Percentiles rank a stretch among this genome's conserved stretches.
phyloP scores from a whole-genome alignment of 768 basidiomycete genomes.

The Psilocybe azurescens region DNA sequence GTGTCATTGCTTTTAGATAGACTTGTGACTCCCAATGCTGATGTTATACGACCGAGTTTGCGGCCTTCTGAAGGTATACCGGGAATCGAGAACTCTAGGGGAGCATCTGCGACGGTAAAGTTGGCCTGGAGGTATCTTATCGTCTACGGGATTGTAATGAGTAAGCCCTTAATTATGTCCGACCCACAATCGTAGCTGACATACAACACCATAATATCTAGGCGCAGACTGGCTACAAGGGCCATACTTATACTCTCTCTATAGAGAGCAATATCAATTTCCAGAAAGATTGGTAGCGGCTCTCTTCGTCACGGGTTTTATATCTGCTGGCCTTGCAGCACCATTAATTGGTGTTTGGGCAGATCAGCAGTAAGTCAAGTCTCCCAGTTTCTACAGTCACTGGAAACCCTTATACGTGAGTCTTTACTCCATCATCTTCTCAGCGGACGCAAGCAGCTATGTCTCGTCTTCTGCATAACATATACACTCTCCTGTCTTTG shows the following conservation, averaged over 20 bases:
- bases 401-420: too few relatives aligned
- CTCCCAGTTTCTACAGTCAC: too few relatives aligned
- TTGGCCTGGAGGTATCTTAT: slow-evolving; percentile 57
- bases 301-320: slow-evolving; percentile 79
- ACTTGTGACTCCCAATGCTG: slow-evolving; percentile 20
- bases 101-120: slow-evolving; percentile 14
- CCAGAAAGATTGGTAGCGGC: slow-evolving; percentile 69
- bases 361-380: slow-evolving; percentile 63
- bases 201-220: slow-evolving; percentile 27
- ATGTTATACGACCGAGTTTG: slow-evolving; percentile 11
- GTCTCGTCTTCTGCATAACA: slow-evolving; percentile 73
- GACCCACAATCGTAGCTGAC: neutral
- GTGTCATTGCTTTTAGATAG: slow-evolving; percentile 21
- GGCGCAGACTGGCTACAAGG: slow-evolving; percentile 84
- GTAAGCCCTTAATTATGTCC: slow-evolving; percentile 37
- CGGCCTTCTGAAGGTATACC: slow-evolving; percentile 25
- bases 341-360: slow-evolving; percentile 81
- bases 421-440: neutral
- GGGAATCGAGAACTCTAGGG: slow-evolving; percentile 16
- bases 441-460: slow-evolving; percentile 72
- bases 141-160: slow-evolving; percentile 79
- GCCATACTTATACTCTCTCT: slow-evolving; percentile 79
- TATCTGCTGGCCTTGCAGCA: slow-evolving; percentile 70
- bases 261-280: slow-evolving; percentile 69
- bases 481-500: slow-evolving; percentile 65